phyloP scores from a whole-genome alignment of 2,329 filamentous ascomycete species.

The Microdochium bolleyi region DNA sequence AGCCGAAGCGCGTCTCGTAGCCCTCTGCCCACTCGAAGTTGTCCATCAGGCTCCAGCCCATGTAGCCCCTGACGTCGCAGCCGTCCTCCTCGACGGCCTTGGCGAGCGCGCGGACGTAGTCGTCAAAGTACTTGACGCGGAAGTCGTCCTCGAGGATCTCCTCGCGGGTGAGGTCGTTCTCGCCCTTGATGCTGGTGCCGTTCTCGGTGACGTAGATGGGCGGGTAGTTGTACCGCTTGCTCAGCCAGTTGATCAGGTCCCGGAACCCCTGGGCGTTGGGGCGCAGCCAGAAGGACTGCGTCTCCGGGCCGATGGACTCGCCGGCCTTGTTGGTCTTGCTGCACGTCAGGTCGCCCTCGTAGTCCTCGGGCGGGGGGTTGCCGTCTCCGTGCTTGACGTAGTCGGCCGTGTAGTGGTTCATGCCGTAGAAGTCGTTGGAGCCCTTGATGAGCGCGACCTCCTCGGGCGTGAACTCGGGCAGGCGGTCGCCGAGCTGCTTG shows the following conservation, averaged over 20 bases:
- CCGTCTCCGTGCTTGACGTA: slow-evolving; percentile 69
- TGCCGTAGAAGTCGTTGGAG: slow-evolving; percentile 91
- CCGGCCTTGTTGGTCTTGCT: slow-evolving; percentile 64
- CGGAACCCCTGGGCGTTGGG: slow-evolving; percentile 71
- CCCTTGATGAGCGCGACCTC: slow-evolving; percentile 69
- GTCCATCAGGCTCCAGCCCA: slow-evolving; percentile 85
- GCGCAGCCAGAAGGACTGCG: slow-evolving; percentile 73
- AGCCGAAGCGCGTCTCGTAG: slow-evolving; percentile 79
- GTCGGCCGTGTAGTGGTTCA: slow-evolving; percentile 91
- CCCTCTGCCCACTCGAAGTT: slow-evolving; percentile 93
- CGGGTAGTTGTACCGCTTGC: slow-evolving; percentile 66
- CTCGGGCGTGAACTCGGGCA: slow-evolving; percentile 66
- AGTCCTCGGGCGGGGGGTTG: slow-evolving; percentile 56
- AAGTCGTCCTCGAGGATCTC: slow-evolving; percentile 76
- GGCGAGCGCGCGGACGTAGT: slow-evolving; percentile 70
- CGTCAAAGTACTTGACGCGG: slow-evolving; percentile 69
- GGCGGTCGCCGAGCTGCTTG: slow-evolving; percentile 68
- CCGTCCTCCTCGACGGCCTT: slow-evolving; percentile 63
- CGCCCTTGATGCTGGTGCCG: slow-evolving; percentile 74
- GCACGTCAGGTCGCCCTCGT: slow-evolving; percentile 67
- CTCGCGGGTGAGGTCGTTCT: slow-evolving; percentile 66
- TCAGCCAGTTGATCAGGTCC: slow-evolving; percentile 68
- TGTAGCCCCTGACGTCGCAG: slow-evolving; percentile 72
- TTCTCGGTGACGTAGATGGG: slow-evolving; percentile 87
- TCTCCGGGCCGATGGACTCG: slow-evolving; percentile 71